These are phyloP conservation scores for Chromosphaera perkinsii DNA, from an alignment of 208 protist species.

Conservation along the genomic window DNA sequence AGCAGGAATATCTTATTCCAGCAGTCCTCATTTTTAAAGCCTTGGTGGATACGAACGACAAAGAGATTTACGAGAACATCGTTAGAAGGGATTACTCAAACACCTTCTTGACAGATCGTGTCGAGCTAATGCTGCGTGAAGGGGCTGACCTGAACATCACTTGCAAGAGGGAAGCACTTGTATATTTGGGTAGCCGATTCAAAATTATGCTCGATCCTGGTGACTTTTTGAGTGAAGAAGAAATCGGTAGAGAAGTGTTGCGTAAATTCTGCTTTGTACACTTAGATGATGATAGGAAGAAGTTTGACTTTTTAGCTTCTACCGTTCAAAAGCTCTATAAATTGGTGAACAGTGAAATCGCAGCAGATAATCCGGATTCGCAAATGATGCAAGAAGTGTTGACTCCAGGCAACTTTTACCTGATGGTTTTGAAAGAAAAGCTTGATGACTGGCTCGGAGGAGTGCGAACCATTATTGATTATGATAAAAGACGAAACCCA, in stretches of 20 bases:
- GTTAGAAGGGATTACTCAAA: constrained; percentile 49
- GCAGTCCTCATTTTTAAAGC: constrained; percentile 66
- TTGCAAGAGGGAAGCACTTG: constrained; percentile 41
- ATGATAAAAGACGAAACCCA: background rate
- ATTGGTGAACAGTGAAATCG: constrained; percentile 74
- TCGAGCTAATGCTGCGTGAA: constrained; percentile 52
- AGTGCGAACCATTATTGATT: constrained; percentile 55
- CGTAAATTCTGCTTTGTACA: constrained; percentile 52
- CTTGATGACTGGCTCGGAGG: constrained; percentile 63
- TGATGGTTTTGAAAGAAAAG: constrained; percentile 76
- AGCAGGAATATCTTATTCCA: constrained; percentile 73
- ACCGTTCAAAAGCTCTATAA: constrained; percentile 89
- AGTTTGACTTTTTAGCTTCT: constrained; percentile 88
- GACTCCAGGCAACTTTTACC: constrained; percentile 80
- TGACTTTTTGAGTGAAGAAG: background rate
- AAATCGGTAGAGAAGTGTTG: background rate
- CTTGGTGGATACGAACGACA: constrained; percentile 53
- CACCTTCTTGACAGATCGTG: constrained; percentile 62
- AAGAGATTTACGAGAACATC: constrained; percentile 69
- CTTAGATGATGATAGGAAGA: constrained; percentile 62
- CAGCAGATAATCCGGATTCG: constrained; percentile 88
- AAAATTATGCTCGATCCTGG: constrained; percentile 43
- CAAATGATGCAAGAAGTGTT: constrained; percentile 90
- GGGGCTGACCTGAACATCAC: constrained; percentile 11
- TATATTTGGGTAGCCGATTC: constrained; percentile 45